Evolutionary conservation across 495 filamentous ascomycete genomes (phyloP), one percentile per base, ranked within the genome.

Genomic region (Talaromyces ruber): DNA sequence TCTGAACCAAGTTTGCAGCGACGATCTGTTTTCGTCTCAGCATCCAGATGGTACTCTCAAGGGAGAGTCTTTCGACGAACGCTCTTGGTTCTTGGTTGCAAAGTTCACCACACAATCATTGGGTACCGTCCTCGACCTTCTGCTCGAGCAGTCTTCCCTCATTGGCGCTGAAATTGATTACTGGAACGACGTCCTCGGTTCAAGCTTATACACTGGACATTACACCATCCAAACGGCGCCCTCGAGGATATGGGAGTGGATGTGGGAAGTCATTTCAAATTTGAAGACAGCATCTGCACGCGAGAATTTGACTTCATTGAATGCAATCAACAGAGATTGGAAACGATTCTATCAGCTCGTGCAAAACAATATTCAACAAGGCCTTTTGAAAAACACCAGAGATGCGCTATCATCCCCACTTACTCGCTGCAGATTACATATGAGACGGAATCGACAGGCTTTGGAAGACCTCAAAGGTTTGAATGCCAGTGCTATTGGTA

Each of bases 81-180:
- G 96, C 60, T 86, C 94, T 72, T 98, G 94, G 94, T 72, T 96
- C 25, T 74, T 96, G 24, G 81, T 91, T 8, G 87, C 86, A 67
- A 98, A 97, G 71, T 92, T 92, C 2, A 88, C 92, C 0, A 81
- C 89, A 25, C 93, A 96, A 68, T 85, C 85, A 0, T 92, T 96
- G 64, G 93, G 94, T 1, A 69, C 90, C 18, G 75, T 93, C 16
- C 72, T 97, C 63, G 82, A 85, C 64, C 82, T 81, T 0, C 76
- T 98, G 2, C 74, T 97, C 5, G 85, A 92, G 29, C 86, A 92
- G 64, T 91, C 90, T 16, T 83, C 94, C n/a, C 84, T 85, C 0
- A 66, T 98, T 8, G 86, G 83, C 59, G 86, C 94, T 47, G 91
- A 97, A 67, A 87, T 95, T 39, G 88, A 84, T 74, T 98, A 98